Conservation (phyloP, 768 basidiomycete species). For the Mycena chlorophos region DNA sequence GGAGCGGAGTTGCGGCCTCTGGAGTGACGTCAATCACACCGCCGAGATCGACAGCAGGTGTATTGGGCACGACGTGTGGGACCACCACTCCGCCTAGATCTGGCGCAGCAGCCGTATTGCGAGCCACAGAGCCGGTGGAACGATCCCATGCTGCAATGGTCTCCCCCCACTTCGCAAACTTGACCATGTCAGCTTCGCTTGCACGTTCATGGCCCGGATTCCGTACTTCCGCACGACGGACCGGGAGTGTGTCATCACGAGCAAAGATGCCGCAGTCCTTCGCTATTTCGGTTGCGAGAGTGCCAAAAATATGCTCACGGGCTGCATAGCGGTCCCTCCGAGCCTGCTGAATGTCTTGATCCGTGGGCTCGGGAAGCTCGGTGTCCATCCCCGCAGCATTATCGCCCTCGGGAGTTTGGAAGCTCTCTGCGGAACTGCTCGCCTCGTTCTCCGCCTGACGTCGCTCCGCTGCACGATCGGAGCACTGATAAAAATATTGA, state of each 20-base stretch:
- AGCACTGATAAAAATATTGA: slow-evolving; percentile 37
- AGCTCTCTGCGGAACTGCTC: background rate
- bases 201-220: too few species aligned
- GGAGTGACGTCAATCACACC: background rate
- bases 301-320: background rate
- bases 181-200: too few species aligned
- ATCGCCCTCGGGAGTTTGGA: background rate
- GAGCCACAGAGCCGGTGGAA: too few species aligned
- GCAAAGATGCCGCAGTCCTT: background rate
- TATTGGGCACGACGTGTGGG: too few species aligned
- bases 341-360: background rate
- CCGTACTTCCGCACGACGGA: background rate
- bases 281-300: background rate
- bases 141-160: too few species aligned
- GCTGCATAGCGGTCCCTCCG: background rate
- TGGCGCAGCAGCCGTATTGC: too few species aligned
- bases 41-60: background rate
- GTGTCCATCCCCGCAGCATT: background rate
- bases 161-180: too few species aligned
- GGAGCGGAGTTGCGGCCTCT: background rate
- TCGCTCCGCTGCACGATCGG: slow-evolving; percentile 11
- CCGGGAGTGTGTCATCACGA: background rate
- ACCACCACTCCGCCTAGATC: too few species aligned
- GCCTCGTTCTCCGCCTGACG: slow-evolving; percentile 3
- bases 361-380: background rate